phyloP scores from a whole-genome alignment of 2,329 filamentous ascomycete species.

The Pseudocercospora pini-densiflorae region DNA sequence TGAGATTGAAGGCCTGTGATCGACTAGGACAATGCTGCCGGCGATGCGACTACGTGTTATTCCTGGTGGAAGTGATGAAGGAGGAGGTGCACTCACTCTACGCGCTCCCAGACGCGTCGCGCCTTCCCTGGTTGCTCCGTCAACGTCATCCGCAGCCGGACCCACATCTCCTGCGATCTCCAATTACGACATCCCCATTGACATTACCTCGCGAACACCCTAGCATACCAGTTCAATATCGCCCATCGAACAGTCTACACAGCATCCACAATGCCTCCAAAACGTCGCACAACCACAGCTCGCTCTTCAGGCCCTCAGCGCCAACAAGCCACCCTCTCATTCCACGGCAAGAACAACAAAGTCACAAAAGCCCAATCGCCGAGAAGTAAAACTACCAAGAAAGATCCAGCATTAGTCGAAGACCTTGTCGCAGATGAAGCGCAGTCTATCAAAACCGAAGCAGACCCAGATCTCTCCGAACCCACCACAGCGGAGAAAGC shows the following conservation, averaged over 20 bases:
- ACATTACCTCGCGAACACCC: background rate
- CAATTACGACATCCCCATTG: background rate
- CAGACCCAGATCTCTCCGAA: constrained; percentile 35
- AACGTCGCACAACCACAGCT: constrained; percentile 47
- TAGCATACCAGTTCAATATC: background rate
- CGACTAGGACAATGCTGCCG: too few relatives aligned
- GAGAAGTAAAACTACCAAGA: constrained; percentile 42
- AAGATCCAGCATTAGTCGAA: constrained; percentile 44
- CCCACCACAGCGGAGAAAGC: constrained; percentile 44
- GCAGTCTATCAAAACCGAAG: constrained; percentile 35
- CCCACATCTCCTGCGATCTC: background rate
- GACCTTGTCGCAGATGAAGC: constrained; percentile 28
- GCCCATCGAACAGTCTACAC: background rate
- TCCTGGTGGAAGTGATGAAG: too few relatives aligned
- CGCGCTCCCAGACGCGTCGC: background rate
- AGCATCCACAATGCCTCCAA: constrained; percentile 48
- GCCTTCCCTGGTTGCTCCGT: background rate
- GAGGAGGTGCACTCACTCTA: background rate
- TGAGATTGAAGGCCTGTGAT: too few relatives aligned
- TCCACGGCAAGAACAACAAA: constrained; percentile 53
- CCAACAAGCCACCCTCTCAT: constrained; percentile 64
- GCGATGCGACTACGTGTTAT: too few relatives aligned
- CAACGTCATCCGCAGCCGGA: background rate
- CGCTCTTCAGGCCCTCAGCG: constrained; percentile 49
- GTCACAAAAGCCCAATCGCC: constrained; percentile 61